These are phyloP conservation scores for Clarireedia sp. DNA, from an alignment of 2,329 filamentous ascomycete species.

Conservation along the genomic window DNA sequence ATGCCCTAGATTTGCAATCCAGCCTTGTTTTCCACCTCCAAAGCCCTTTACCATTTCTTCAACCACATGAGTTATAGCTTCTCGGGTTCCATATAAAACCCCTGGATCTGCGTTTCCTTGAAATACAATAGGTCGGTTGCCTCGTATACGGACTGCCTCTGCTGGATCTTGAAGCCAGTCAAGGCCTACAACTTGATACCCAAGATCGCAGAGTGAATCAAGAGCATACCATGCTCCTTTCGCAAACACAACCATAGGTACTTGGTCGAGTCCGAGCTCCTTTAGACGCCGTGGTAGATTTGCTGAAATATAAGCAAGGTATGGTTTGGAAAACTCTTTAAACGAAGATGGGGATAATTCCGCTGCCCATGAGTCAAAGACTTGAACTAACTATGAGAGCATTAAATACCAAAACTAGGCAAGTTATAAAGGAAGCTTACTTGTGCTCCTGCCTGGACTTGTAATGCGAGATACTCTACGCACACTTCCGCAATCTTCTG, in stretches of 20 bases:
- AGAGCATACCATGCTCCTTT: constrained; percentile 97
- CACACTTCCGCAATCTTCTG: constrained; percentile 91
- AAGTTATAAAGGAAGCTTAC: constrained; percentile 33
- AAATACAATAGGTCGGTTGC: constrained; percentile 65
- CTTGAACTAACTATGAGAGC: constrained; percentile 66
- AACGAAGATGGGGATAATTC: constrained; percentile 83
- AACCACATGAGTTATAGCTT: constrained; percentile 74
- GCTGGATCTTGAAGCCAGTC: constrained; percentile 92
- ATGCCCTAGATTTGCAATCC: constrained; percentile 96
- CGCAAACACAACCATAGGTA: constrained; percentile 97
- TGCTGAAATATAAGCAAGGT: constrained; percentile 73
- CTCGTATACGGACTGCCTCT: constrained; percentile 72
- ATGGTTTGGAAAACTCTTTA: constrained; percentile 77
- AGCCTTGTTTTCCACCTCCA: constrained; percentile 70
- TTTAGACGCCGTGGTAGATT: constrained; percentile 67
- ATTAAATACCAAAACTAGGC: not conserved
- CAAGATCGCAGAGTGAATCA: constrained; percentile 76
- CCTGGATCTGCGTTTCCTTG: constrained; percentile 97
- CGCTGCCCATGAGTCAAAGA: constrained; percentile 97
- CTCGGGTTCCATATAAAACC: constrained; percentile 76
- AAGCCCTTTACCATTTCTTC: constrained; percentile 85
- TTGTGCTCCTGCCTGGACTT: constrained; percentile 90
- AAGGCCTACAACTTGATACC: constrained; percentile 88
- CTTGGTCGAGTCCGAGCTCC: constrained; percentile 66
- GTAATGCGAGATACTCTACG: constrained; percentile 86